Evolutionary conservation across 116 monocot genomes (phyloP), one percentile per base, ranked within the genome.

Genomic region (Iris pallida): DNA sequence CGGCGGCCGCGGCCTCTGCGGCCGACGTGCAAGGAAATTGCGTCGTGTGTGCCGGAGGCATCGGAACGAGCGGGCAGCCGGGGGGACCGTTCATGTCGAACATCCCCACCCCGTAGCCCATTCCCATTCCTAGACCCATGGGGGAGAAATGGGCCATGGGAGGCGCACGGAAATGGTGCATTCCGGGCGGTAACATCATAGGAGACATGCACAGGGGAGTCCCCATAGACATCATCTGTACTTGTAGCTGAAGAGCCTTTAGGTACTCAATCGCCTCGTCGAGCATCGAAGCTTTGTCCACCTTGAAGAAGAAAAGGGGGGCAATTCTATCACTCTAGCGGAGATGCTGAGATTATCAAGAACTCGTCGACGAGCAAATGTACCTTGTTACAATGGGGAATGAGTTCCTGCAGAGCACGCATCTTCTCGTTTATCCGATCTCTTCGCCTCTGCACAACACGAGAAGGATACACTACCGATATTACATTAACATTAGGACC

Each of bases 211-310:
- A 97, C 46, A 86, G 12, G 14, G 89, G 81, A 65, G 59, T 75
- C 58, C 92, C 90, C 89, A 87, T 92, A 4, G 91, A 81, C 92
- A 97, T 97, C 60, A 90, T 85, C 97, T 97, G 97, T 11, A 97
- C 80, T 83, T 97, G 97, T n/a, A 92, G 79, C 69, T 97, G 97
- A 78, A 97, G 97, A 30, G 92, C 76, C 78, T 97, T 97, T 44
- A 97, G 85, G 63, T 97, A 90, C 74, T 97, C 97, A 44, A 97
- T 92, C 20, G 92, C 97, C 79, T 97, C 97, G 47, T 97, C 97
- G 75, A 97, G 92, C 92, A 97, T 90, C 9, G 97, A 97, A 41
- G 92, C 97, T 76, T 92, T 97, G 76, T 97, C 97, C 65, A 92
- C 90, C 97, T 97, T 72, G 11, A 55, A 66, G 69, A 59, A 13